phyloP scores from a whole-genome alignment of 164 flowering plant species.

The Nelumbo lutea region DNA sequence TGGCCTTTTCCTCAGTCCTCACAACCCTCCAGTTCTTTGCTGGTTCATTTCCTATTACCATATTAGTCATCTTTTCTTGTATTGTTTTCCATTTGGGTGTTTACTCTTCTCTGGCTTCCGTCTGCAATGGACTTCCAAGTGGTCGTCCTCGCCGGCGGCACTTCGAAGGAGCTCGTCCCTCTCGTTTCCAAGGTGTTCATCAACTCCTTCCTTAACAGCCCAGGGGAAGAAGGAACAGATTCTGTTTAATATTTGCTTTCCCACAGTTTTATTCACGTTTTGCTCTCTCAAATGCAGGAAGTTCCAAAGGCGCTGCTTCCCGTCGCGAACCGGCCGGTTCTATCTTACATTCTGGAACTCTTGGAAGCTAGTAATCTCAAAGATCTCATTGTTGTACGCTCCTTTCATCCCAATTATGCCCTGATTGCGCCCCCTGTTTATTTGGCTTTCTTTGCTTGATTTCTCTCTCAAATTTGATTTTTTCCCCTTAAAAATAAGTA shows the following conservation, averaged over 20 bases:
- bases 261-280: no score
- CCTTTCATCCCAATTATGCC: neutral
- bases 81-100: neutral
- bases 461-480: neutral
- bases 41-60: no score
- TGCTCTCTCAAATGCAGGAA: conserved; percentile 39
- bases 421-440: neutral
- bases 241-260: no score
- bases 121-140: conserved; percentile 81
- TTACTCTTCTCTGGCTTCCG: neutral
- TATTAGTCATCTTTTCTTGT: no score
- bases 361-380: conserved; percentile 75
- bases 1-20: no score
- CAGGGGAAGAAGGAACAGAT: no score
- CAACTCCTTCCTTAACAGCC: neutral
- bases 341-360: conserved; percentile 77
- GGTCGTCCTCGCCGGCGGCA: conserved; percentile 84
- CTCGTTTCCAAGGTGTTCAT: conserved; percentile 64
- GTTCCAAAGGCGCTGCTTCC: conserved; percentile 90
- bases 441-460: neutral
- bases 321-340: conserved; percentile 84
- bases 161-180: conserved; percentile 61
- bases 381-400: conserved; percentile 75
- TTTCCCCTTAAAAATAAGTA: neutral
- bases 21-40: no score